Base-by-base conservation (phyloP, 2,329 filamentous ascomycete genomes). In the Monosporascus sp. region DNA sequence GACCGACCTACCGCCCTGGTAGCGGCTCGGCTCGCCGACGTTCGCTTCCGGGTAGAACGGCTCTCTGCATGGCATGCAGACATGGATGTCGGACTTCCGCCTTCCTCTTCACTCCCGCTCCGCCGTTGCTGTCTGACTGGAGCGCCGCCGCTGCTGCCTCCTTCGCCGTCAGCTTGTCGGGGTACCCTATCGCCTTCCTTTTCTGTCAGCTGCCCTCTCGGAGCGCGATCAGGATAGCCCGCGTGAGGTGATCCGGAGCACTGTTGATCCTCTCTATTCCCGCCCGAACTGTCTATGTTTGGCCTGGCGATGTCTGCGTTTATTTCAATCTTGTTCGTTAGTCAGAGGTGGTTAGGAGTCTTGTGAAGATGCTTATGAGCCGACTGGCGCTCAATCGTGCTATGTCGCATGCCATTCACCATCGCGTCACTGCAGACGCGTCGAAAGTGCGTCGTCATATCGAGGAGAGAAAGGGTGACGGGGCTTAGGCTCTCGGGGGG, bases 41-140 rank as follows among this genome's bases (percentile, higher is more conserved):
- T 59, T 60, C 2, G 57, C 58, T 14, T 56, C 51, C 24, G 51
- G 37, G 27, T 57, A 47, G 36, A 57, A 58, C 14, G 58, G 37
- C 6, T 52, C 37, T 27, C 56, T 50, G 47, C 56, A 60, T 38
- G 57, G 54, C 11, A 54, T 27, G 22, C 58, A 60, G 7, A 60
- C 49, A 14, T 31, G 48, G 45, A 55, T 51, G 7, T 52, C 24
- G 25, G 49, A 50, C 11, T 27, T 27, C 37, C 3, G 57, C 57
- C 37, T 58, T 58, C n/a, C 54, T 50, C 50, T 55, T 58, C 8
- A 27, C 25, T 7, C 18, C 38, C 3, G 24, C 18, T 17, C 39
- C 36, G 50, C 27, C 20, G n/a, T 7, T 25, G 49, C 11, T 44
- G 11, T 17, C 20, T 4, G 31, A 18, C 14, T 36, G 8, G 25